Percentiles rank a stretch among this genome's conserved stretches.
Evolutionary conservation across 208 protist species (phyloP).

Genomic region (Wallacemonas sp.): DNA sequence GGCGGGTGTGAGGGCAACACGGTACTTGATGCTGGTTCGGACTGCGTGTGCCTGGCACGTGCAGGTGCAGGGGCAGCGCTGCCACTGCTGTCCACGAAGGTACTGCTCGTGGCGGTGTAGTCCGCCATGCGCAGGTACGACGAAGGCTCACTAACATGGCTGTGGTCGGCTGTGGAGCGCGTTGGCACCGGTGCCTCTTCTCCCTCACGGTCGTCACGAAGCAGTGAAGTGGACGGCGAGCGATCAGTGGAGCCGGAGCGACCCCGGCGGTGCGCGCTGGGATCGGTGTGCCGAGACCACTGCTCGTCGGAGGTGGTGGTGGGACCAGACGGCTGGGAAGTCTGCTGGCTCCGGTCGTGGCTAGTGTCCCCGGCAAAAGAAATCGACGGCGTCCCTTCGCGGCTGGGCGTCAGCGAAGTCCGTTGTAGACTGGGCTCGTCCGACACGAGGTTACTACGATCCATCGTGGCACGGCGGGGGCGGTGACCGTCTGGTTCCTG

Average conservation of each 20-base stretch:
- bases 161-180: neutral
- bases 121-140: constrained; percentile 10
- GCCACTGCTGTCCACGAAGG: neutral
- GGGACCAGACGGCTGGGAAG: neutral
- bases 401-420: neutral
- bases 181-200: neutral
- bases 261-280: neutral
- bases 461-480: constrained; percentile 11
- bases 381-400: constrained; percentile 1
- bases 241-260: constrained; percentile 5
- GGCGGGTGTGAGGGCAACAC: neutral
- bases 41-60: too few species aligned
- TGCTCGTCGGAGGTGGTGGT: neutral
- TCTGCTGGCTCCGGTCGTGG: neutral
- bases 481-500: constrained; percentile 11
- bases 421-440: constrained; percentile 1
- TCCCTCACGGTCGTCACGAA: neutral
- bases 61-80: too few species aligned
- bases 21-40: neutral
- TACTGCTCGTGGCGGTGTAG: constrained; percentile 10
- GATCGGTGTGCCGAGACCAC: neutral
- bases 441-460: neutral
- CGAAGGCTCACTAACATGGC: neutral
- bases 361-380: neutral
- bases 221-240: neutral